A percentile compares a stretch with the other conserved stretches of the same genome.
phyloP scores from a whole-genome alignment of 371 early-diverging fungal species.

The Capillidium rhysosporum region DNA sequence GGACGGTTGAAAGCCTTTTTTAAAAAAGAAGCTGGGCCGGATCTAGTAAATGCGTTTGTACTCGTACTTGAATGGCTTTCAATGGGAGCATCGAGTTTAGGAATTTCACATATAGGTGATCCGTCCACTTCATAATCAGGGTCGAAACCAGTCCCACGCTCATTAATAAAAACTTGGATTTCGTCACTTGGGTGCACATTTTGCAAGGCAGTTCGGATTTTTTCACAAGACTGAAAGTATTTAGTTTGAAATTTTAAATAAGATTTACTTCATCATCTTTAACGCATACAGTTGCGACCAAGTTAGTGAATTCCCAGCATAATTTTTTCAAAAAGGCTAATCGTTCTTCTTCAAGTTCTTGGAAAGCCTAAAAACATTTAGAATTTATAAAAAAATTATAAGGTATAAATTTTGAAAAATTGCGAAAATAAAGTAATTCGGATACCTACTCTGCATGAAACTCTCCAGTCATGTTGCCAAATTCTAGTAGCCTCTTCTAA shows the following conservation, averaged over 20 bases:
- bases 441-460: conserved; percentile 6
- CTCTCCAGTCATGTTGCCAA: conserved; percentile 18
- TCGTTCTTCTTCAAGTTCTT: conserved; percentile 74
- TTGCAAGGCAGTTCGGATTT: background rate
- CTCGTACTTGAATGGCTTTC: background rate
- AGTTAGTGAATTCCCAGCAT: conserved; percentile 71
- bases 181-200: background rate
- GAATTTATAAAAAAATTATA: background rate
- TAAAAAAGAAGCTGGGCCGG: background rate
- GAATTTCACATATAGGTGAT: conserved; percentile 6
- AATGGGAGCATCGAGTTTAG: background rate
- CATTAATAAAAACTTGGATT: conserved; percentile 3
- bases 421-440: too few species aligned
- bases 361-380: conserved; percentile 26
- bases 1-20: conserved; percentile 6
- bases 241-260: background rate
- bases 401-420: background rate
- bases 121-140: conserved; percentile 7
- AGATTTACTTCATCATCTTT: conserved; percentile 60
- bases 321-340: conserved; percentile 59
- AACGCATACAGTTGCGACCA: conserved; percentile 58
- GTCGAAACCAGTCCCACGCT: conserved; percentile 5
- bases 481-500: conserved; percentile 17
- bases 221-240: conserved; percentile 2
- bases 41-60: background rate